These are phyloP conservation scores for Xylariaceae sp. DNA, from an alignment of 2,329 filamentous ascomycete genomes.

Conservation along the genomic window DNA sequence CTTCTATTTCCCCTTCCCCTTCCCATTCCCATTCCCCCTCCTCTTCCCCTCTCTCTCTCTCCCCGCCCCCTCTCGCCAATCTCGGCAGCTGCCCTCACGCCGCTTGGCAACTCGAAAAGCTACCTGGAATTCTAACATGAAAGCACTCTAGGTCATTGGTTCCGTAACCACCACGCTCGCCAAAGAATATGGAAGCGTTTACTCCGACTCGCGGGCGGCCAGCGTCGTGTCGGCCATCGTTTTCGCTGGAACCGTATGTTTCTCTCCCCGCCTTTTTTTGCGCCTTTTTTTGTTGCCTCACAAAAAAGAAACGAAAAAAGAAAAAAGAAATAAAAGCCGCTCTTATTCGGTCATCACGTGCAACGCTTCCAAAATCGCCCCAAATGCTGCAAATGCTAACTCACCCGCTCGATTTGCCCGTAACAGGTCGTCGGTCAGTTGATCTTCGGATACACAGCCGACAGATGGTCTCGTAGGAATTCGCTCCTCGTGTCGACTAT, in stretches of 20 bases:
- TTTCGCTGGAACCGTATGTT: constrained; percentile 64
- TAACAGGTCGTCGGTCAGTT: constrained; percentile 66
- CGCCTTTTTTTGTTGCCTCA: no score
- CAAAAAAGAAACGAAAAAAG: no score
- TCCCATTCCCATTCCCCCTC: not conserved
- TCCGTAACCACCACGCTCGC: constrained; percentile 74
- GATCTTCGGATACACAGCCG: constrained; percentile 72
- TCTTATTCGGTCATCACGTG: no score
- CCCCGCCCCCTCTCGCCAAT: not conserved
- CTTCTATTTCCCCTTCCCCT: not conserved
- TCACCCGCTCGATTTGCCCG: not conserved
- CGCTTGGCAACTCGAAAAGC: not conserved
- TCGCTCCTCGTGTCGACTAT: constrained; percentile 74
- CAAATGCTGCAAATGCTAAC: not conserved
- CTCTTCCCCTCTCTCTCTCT: no score
- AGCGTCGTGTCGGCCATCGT: constrained; percentile 76
- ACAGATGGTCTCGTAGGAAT: constrained; percentile 80
- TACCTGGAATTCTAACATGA: not conserved
- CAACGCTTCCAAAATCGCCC: not conserved
- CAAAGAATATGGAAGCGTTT: constrained; percentile 63
- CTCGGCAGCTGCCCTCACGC: constrained; percentile 9
- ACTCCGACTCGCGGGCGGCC: constrained; percentile 61
- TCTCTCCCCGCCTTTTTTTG: not conserved
- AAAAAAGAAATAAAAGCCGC: no score
- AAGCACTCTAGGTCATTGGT: constrained; percentile 63